phyloP scores from a whole-genome alignment of 148 eudicot genomes.

The Rhododendron williamsianum region DNA sequence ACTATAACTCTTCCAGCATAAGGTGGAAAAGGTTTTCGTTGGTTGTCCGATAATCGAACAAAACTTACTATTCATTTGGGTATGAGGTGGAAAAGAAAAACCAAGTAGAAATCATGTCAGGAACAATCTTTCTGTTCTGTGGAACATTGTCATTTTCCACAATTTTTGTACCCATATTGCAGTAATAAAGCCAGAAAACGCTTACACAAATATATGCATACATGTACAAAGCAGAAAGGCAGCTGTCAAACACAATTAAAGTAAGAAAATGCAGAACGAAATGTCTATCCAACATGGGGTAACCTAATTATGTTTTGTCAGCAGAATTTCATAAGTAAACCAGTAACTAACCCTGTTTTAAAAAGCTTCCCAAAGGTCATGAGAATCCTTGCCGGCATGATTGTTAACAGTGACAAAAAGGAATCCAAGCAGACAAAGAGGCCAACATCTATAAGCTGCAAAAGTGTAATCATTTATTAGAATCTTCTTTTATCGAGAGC shows the following conservation, averaged over 20 bases:
- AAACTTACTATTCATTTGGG: background rate
- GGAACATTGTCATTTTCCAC: background rate
- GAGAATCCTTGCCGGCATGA: constrained; percentile 75
- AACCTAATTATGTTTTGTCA: background rate
- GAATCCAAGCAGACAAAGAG: constrained; percentile 90
- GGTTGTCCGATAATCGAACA: background rate
- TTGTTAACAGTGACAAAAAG: constrained; percentile 82
- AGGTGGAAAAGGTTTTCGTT: background rate
- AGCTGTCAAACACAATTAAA: background rate
- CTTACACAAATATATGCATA: background rate
- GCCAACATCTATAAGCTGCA: constrained; percentile 95
- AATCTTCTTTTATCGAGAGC: background rate
- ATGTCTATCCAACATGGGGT: background rate
- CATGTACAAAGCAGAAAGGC: background rate
- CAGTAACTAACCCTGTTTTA: constrained; percentile 52
- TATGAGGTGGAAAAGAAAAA: background rate
- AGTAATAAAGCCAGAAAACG: background rate
- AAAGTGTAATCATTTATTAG: constrained; percentile 7
- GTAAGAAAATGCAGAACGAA: background rate
- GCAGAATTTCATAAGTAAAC: background rate
- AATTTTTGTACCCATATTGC: background rate
- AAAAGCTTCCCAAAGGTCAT: constrained; percentile 46
- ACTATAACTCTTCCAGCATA: background rate
- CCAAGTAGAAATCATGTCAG: background rate
- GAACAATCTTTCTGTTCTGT: background rate